Evolutionary conservation across 2,329 filamentous ascomycete species (phyloP).

Genomic region (Aureobasidium sp.): DNA sequence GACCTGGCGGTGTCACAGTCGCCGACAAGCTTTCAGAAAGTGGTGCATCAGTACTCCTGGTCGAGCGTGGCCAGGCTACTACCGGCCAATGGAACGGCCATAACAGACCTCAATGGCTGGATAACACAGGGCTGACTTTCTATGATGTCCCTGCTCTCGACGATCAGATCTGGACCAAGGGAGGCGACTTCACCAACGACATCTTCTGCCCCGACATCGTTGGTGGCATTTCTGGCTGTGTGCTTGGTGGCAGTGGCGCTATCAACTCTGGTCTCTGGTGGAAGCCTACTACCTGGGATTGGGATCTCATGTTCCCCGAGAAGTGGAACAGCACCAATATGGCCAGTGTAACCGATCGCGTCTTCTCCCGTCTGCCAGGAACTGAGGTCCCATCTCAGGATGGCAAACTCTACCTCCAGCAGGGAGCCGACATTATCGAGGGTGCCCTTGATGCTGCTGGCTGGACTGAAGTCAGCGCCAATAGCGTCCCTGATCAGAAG

Average conservation of each 20-base stretch:
- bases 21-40: slow-evolving; percentile 16
- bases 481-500: slow-evolving; percentile 41
- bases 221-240: slow-evolving; percentile 36
- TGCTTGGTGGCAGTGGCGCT: slow-evolving; percentile 46
- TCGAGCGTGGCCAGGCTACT: slow-evolving; percentile 7
- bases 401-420: slow-evolving; percentile 6
- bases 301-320: slow-evolving; percentile 43
- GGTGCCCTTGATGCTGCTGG: slow-evolving; percentile 47
- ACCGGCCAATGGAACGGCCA: slow-evolving; percentile 12
- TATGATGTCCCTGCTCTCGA: slow-evolving; percentile 16
- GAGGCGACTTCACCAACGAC: slow-evolving; percentile 12
- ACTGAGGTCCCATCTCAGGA: slow-evolving; percentile 33
- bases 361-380: slow-evolving; percentile 40
- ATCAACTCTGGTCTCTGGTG: slow-evolving; percentile 51
- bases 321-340: slow-evolving; percentile 50
- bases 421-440: slow-evolving; percentile 13
- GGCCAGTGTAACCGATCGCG: slow-evolving; percentile 37
- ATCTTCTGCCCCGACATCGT: slow-evolving; percentile 13
- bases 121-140: slow-evolving; percentile 4
- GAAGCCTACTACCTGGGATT: slow-evolving; percentile 47
- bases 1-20: slow-evolving; percentile 10
- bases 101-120: slow-evolving; percentile 7
- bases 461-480: slow-evolving; percentile 43
- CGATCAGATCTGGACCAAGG: slow-evolving; percentile 11
- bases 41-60: slow-evolving; percentile 2